Conservation (phyloP, 805 yeast species). For the Torulaspora gathmanii region DNA sequence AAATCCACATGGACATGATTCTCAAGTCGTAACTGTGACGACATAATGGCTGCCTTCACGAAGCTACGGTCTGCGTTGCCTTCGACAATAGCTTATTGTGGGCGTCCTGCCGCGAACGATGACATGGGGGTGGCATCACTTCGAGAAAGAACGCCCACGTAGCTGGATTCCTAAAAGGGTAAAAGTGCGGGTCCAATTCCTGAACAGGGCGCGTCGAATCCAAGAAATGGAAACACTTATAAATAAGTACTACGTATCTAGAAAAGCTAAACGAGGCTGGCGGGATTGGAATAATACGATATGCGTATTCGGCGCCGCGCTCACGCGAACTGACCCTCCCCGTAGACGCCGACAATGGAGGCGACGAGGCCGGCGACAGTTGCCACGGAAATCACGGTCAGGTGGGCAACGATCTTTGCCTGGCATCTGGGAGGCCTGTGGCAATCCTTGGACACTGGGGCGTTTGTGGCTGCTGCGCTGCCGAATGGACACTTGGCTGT, state of each 20-base stretch:
- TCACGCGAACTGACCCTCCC: slow-evolving; percentile 21
- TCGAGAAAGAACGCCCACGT: neutral
- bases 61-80: too few species aligned
- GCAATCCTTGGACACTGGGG: slow-evolving; percentile 10
- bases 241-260: too few species aligned
- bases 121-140: neutral
- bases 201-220: too few species aligned
- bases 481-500: slow-evolving; percentile 20
- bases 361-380: slow-evolving; percentile 26
- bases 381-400: slow-evolving; percentile 17
- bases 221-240: too few species aligned
- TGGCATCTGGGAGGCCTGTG: slow-evolving; percentile 12
- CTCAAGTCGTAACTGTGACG: too few species aligned
- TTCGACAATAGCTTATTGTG: neutral
- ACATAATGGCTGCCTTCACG: too few species aligned
- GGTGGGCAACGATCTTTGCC: slow-evolving; percentile 16
- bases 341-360: slow-evolving; percentile 34
- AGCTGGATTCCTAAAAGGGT: too few species aligned
- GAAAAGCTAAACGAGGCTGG: too few species aligned
- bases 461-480: slow-evolving; percentile 12
- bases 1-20: neutral
- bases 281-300: too few species aligned
- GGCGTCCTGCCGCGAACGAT: neutral
- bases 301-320: too few species aligned
- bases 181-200: too few species aligned